Percentiles rank a stretch among this genome's conserved stretches.
Evolutionary conservation across 2,329 filamentous ascomycete genomes (phyloP).

Genomic region (Hypoxylon sp.): DNA sequence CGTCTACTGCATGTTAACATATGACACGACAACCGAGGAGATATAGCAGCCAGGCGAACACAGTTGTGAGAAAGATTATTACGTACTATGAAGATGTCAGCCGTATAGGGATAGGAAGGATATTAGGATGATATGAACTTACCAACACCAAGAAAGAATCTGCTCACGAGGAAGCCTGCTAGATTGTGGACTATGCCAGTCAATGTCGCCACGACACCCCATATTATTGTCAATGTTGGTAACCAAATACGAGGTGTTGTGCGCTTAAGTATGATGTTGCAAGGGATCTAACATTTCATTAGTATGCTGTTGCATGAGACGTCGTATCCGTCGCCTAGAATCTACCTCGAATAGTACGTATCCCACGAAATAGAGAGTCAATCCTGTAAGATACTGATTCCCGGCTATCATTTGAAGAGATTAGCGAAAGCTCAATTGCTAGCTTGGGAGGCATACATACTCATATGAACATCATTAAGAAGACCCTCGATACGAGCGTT

Average conservation of each 20-base stretch:
- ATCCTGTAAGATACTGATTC: constrained; percentile 74
- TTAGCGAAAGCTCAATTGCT: constrained; percentile 9
- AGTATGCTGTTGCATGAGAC: constrained; percentile 19
- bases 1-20: constrained; percentile 48
- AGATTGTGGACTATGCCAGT: constrained; percentile 66
- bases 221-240: constrained; percentile 69
- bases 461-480: constrained; percentile 66
- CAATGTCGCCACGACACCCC: constrained; percentile 69
- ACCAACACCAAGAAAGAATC: constrained; percentile 69
- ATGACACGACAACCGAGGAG: neutral
- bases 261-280: constrained; percentile 73
- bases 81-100: constrained; percentile 38
- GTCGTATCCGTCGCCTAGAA: neutral
- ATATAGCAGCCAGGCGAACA: neutral
- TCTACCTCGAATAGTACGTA: constrained; percentile 70
- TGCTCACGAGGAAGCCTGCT: constrained; percentile 66
- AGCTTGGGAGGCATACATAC: constrained; percentile 55
- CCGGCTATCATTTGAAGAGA: constrained; percentile 58
- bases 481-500: constrained; percentile 72
- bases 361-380: constrained; percentile 77
- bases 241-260: constrained; percentile 72
- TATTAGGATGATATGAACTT: constrained; percentile 6
- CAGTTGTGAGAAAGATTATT: neutral
- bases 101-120: neutral
- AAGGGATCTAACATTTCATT: constrained; percentile 63